Evolutionary conservation across 2,329 filamentous ascomycete genomes (phyloP).

Genomic region (Thelonectria rubi): DNA sequence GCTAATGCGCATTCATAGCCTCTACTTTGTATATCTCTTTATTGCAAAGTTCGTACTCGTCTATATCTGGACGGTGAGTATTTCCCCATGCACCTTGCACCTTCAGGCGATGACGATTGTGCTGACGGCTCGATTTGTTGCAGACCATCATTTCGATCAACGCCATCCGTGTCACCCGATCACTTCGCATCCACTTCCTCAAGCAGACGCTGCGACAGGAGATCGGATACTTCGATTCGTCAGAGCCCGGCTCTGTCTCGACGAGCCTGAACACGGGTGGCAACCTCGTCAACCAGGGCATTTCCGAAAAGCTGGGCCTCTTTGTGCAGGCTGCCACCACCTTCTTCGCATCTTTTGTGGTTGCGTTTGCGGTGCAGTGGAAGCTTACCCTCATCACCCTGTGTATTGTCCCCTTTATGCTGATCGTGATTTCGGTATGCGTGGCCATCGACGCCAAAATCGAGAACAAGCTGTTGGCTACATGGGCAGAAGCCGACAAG

Average conservation of each 20-base stretch:
- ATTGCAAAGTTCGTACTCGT: neutral
- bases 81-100: neutral
- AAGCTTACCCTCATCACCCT: constrained; percentile 77
- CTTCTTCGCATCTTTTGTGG: constrained; percentile 82
- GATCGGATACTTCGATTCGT: constrained; percentile 59
- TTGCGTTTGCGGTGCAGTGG: constrained; percentile 85
- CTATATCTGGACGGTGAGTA: constrained; percentile 4
- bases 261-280: constrained; percentile 78
- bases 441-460: constrained; percentile 1
- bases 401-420: constrained; percentile 1
- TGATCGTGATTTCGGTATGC: constrained; percentile 1
- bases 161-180: constrained; percentile 48
- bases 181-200: constrained; percentile 54
- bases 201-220: constrained; percentile 57
- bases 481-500: constrained; percentile 2
- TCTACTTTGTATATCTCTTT: constrained; percentile 7
- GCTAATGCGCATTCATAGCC: neutral
- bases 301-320: constrained; percentile 80
- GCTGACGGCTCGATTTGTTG: neutral
- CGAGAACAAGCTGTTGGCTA: neutral
- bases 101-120: neutral
- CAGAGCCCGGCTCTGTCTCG: constrained; percentile 47
- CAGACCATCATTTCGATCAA: neutral
- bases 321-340: constrained; percentile 74
- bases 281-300: constrained; percentile 84